These are phyloP conservation scores for Penicillium angulare DNA, from an alignment of 495 filamentous ascomycete genomes.

Conservation along the genomic window DNA sequence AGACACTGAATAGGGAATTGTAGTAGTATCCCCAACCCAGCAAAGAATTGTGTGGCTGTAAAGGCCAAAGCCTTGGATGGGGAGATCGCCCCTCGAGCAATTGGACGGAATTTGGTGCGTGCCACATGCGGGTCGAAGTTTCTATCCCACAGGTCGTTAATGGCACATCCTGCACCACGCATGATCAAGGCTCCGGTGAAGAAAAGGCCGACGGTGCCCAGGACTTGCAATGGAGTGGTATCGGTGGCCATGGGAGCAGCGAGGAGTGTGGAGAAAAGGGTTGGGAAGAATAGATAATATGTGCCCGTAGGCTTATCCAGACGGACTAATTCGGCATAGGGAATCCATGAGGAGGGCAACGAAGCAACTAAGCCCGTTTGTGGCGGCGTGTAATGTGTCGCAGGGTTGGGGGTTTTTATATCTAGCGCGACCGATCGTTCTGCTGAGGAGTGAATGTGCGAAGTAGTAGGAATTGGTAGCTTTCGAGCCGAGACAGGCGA, in stretches of 20 bases:
- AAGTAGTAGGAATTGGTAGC: neutral
- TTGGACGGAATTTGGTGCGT: conserved; percentile 82
- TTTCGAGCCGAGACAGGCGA: neutral
- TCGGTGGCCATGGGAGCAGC: conserved; percentile 41
- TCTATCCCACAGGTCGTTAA: conserved; percentile 97
- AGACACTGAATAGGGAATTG: conserved; percentile 85
- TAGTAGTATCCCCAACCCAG: conserved; percentile 77
- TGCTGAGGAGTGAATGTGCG: conserved; percentile 10
- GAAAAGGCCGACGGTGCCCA: conserved; percentile 74
- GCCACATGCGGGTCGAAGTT: conserved; percentile 89
- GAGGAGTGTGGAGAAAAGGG: conserved; percentile 80
- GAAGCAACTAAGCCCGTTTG: conserved; percentile 72
- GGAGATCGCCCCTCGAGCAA: conserved; percentile 80
- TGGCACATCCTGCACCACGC: conserved; percentile 96
- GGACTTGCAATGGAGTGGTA: conserved; percentile 62
- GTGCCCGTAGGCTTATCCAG: conserved; percentile 94
- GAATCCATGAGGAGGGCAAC: conserved; percentile 74
- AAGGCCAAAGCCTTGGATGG: conserved; percentile 75
- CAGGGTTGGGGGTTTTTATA: neutral
- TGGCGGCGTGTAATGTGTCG: conserved; percentile 61
- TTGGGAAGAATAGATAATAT: conserved; percentile 95
- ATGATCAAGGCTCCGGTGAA: conserved; percentile 87
- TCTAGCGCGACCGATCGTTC: neutral
- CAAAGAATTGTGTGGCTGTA: conserved; percentile 74
- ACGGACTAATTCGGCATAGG: conserved; percentile 89